Conservation (phyloP, 1,139 yeast species). For the Lizanozyma gosingica region DNA sequence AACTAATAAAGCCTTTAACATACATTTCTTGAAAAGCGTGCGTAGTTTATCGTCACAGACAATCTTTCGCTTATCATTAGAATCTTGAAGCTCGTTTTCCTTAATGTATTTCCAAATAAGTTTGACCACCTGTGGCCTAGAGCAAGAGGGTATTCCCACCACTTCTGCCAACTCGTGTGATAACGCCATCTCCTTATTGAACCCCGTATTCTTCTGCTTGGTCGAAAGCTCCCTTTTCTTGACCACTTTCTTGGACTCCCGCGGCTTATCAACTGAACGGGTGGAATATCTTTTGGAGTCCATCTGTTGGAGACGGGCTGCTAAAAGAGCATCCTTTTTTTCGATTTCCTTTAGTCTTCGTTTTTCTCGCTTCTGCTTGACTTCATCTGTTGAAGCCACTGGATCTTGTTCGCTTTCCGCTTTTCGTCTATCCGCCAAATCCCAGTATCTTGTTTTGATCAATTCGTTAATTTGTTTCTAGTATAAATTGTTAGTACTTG, state of each 20-base stretch:
- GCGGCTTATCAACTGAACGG: constrained; percentile 2
- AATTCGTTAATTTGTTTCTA: constrained; percentile 51
- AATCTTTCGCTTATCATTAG: constrained; percentile 57
- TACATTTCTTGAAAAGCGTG: constrained; percentile 46
- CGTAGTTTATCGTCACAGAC: constrained; percentile 58
- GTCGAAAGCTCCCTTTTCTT: constrained; percentile 3
- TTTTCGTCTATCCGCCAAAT: constrained; percentile 7
- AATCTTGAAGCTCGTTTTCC: constrained; percentile 55
- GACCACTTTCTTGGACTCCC: constrained; percentile 2
- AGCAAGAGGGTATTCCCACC: constrained; percentile 28
- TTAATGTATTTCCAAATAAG: constrained; percentile 69
- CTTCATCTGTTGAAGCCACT: constrained; percentile 6
- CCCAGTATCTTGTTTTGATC: constrained; percentile 46
- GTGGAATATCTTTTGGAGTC: not conserved
- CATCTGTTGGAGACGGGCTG: not conserved
- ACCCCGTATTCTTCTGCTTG: constrained; percentile 16
- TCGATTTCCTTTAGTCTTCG: constrained; percentile 1
- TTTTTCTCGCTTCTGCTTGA: constrained; percentile 3
- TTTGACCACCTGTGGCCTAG: constrained; percentile 69
- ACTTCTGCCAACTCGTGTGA: constrained; percentile 44
- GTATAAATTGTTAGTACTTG: constrained; percentile 9
- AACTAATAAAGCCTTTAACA: constrained; percentile 6
- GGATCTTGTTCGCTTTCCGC: constrained; percentile 4
- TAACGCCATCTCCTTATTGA: constrained; percentile 32
- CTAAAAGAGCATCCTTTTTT: not conserved